A percentile compares a stretch with the other conserved stretches of the same genome.
These are phyloP conservation scores for Eucalyptus cloeziana DNA, from an alignment of 345 rosid species.

Conservation along the genomic window DNA sequence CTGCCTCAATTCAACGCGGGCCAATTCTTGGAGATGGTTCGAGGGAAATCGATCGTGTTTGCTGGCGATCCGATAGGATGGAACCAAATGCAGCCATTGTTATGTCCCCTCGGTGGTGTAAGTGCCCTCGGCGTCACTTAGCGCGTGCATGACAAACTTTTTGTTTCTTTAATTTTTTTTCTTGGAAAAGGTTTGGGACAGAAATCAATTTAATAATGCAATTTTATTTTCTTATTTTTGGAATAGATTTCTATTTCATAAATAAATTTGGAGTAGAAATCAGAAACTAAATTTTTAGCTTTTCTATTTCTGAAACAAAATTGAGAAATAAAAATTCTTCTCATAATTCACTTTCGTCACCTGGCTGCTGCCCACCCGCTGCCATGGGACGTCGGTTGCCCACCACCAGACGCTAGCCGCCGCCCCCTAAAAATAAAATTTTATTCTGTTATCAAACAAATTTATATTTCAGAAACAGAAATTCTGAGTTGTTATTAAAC, in stretches of 20 bases:
- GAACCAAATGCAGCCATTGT: constrained; percentile 31
- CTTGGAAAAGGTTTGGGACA: rapidly evolving
- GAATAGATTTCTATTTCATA: rapidly evolving
- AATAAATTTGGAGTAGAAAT: too few relatives aligned
- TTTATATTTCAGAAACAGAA: rapidly evolving
- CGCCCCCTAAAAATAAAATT: too few relatives aligned
- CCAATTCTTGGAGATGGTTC: constrained; percentile 19
- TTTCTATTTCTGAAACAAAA: too few relatives aligned
- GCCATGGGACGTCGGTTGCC: too few relatives aligned
- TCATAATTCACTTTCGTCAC: too few relatives aligned
- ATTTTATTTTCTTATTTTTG: too few relatives aligned
- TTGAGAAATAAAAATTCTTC: too few relatives aligned
- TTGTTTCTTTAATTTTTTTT: too few relatives aligned
- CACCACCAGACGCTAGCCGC: rapidly evolving
- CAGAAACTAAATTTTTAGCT: too few relatives aligned
- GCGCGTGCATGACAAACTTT: too few relatives aligned
- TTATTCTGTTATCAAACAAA: too few relatives aligned
- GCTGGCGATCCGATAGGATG: constrained; percentile 31
- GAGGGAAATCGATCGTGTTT: constrained; percentile 22
- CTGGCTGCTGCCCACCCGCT: rapidly evolving
- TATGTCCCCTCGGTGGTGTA: constrained; percentile 19
- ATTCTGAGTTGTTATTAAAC: too few relatives aligned
- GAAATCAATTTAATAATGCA: rapidly evolving
- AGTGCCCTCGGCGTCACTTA: neutral
- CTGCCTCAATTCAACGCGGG: constrained; percentile 11